Percentiles rank a stretch among this genome's conserved stretches.
Evolutionary conservation across 2,329 filamentous ascomycete species (phyloP).

Genomic region (Coleophoma crateriformis): DNA sequence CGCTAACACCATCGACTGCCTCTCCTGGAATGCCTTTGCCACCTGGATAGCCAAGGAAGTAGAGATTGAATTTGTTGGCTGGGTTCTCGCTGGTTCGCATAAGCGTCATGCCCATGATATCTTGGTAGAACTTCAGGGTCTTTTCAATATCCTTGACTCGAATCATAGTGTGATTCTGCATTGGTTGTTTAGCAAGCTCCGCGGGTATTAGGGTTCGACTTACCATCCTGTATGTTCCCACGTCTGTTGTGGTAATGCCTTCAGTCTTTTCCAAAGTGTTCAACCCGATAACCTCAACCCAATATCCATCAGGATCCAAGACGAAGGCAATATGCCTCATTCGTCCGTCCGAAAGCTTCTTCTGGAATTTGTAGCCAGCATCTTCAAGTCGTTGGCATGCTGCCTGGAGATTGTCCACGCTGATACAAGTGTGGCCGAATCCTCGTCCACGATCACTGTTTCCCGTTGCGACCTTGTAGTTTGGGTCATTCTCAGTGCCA

Average conservation of each 20-base stretch:
- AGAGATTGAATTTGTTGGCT: slow-evolving; percentile 76
- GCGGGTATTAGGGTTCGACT: slow-evolving; percentile 1
- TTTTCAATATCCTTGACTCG: slow-evolving; percentile 78
- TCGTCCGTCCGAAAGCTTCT: slow-evolving; percentile 82
- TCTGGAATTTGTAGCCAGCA: slow-evolving; percentile 90
- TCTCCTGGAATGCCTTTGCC: slow-evolving; percentile 46
- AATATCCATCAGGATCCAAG: slow-evolving; percentile 82
- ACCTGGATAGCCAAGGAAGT: slow-evolving; percentile 80
- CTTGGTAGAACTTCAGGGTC: slow-evolving; percentile 75
- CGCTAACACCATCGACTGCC: slow-evolving; percentile 27
- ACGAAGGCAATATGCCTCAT: slow-evolving; percentile 89
- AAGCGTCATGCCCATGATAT: slow-evolving; percentile 83
- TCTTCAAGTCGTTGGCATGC: slow-evolving; percentile 87
- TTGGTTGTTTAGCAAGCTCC: not conserved
- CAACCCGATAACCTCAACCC: slow-evolving; percentile 76
- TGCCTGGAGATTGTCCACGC: slow-evolving; percentile 78
- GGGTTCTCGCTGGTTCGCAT: slow-evolving; percentile 67
- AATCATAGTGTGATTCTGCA: slow-evolving; percentile 85
- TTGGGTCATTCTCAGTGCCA: slow-evolving; percentile 79
- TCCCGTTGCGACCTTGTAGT: slow-evolving; percentile 79
- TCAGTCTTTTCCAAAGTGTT: slow-evolving; percentile 69
- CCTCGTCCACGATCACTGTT: slow-evolving; percentile 82
- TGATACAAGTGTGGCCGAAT: slow-evolving; percentile 72
- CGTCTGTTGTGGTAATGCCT: slow-evolving; percentile 65
- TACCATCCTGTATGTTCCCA: slow-evolving; percentile 67